A percentile compares a stretch with the other conserved stretches of the same genome.
Conservation (phyloP, 768 basidiomycete genomes). For the Cyathus striatus region DNA sequence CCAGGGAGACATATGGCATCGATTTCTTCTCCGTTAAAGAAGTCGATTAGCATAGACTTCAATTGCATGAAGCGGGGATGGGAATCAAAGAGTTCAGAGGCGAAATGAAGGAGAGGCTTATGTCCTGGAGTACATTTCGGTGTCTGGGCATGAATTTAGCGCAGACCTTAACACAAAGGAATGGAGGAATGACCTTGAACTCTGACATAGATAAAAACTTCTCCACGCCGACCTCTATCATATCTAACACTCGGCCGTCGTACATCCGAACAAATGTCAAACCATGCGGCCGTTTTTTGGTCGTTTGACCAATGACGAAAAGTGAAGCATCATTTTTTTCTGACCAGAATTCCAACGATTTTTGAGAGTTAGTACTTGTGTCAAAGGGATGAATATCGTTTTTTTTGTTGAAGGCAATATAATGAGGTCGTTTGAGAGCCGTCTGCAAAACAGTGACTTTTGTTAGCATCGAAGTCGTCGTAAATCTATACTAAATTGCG, state of each 20-base stretch:
- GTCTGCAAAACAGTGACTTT: constrained; percentile 54
- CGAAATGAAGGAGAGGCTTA: constrained; percentile 92
- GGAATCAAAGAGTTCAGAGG: constrained; percentile 90
- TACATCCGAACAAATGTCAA: constrained; percentile 85
- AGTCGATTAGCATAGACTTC: constrained; percentile 85
- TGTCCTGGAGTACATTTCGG: constrained; percentile 86
- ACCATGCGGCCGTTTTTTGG: constrained; percentile 90
- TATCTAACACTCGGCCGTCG: constrained; percentile 82
- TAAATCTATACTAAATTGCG: constrained; percentile 18
- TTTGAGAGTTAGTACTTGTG: constrained; percentile 40
- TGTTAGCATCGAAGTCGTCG: not conserved
- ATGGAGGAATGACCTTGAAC: constrained; percentile 60
- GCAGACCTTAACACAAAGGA: not conserved
- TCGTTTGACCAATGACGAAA: constrained; percentile 86
- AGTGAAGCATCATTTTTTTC: constrained; percentile 91
- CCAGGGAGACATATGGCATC: constrained; percentile 82
- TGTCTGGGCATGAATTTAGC: constrained; percentile 47
- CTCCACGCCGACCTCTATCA: constrained; percentile 92
- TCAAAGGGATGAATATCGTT: constrained; percentile 92
- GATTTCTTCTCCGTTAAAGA: constrained; percentile 87
- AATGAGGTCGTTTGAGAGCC: constrained; percentile 88
- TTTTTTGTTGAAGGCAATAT: constrained; percentile 92
- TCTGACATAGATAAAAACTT: constrained; percentile 71
- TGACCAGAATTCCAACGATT: constrained; percentile 89
- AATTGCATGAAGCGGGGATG: constrained; percentile 90